Evolutionary conservation across 2,329 filamentous ascomycete species (phyloP).

Genomic region (Fusarium palustre): DNA sequence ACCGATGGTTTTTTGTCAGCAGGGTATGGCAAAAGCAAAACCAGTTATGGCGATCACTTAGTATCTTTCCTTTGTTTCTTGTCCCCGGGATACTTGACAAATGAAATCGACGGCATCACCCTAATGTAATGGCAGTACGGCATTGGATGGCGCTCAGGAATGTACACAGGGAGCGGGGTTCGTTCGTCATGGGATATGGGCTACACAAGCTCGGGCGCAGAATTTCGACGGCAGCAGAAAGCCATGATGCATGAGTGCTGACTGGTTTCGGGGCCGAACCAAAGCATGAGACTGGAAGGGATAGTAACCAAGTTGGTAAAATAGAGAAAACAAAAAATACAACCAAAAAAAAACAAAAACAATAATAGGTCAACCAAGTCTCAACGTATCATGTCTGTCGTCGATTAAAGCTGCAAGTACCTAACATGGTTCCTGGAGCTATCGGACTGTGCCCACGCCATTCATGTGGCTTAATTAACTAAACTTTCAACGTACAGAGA

Average conservation of each 20-base stretch:
- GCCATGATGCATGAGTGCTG: not conserved
- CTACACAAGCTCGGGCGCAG: not conserved
- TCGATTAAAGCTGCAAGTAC: not conserved
- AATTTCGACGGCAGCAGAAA: not conserved
- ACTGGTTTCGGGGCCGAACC: not conserved
- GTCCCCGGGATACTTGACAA: constrained; percentile 31
- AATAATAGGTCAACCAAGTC: constrained; percentile 2
- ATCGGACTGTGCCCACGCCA: not conserved
- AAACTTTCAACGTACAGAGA: not conserved
- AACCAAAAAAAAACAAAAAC: constrained; percentile 5
- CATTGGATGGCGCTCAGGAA: constrained; percentile 42
- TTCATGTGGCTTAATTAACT: not conserved
- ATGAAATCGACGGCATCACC: constrained; percentile 43
- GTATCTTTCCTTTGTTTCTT: constrained; percentile 27
- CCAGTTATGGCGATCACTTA: constrained; percentile 26
- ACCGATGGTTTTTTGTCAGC: constrained; percentile 8
- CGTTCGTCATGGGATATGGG: constrained; percentile 3
- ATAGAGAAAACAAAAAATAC: constrained; percentile 5
- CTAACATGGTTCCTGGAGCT: not conserved
- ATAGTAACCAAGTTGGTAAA: not conserved
- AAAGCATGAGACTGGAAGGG: not conserved
- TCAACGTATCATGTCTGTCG: not conserved
- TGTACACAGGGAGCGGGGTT: constrained; percentile 27
- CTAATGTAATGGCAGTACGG: constrained; percentile 48
- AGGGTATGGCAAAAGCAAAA: constrained; percentile 12